A percentile compares a stretch with the other conserved stretches of the same genome.
These are phyloP conservation scores for Nigrograna mackinnonii DNA, from an alignment of 2,329 filamentous ascomycete species.

Conservation along the genomic window DNA sequence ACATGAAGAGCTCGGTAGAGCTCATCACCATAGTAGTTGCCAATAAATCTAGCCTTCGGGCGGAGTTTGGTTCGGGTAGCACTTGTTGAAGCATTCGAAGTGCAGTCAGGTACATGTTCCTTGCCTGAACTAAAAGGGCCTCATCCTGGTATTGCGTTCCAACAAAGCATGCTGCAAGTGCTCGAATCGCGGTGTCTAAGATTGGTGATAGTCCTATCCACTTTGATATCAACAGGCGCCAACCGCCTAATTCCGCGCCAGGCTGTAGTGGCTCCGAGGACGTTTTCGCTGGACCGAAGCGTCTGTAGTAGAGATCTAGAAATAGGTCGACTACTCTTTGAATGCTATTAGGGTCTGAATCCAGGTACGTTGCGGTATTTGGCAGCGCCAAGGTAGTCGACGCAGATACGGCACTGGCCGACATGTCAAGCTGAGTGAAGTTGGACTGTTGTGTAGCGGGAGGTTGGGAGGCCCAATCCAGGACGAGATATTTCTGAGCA, in stretches of 20 bases:
- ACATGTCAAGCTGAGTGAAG: conserved; percentile 2
- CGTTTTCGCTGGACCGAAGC: conserved; percentile 10
- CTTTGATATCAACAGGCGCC: conserved; percentile 15
- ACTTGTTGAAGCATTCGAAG: conserved; percentile 19
- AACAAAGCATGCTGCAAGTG: conserved; percentile 17
- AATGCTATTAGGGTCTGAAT: conserved; percentile 12
- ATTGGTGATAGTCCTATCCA: conserved; percentile 19
- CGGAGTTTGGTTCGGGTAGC: conserved; percentile 11
- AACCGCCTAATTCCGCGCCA: conserved; percentile 18
- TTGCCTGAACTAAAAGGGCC: conserved; percentile 9
- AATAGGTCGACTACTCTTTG: conserved; percentile 15
- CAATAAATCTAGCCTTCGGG: conserved; percentile 13
- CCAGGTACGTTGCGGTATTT: not conserved
- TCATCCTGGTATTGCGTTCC: conserved; percentile 19
- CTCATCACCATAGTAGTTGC: conserved; percentile 23
- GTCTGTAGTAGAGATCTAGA: conserved; percentile 19
- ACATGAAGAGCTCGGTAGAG: conserved; percentile 21
- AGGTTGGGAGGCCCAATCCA: conserved; percentile 20
- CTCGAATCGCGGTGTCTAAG: conserved; percentile 21
- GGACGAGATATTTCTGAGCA: conserved; percentile 22
- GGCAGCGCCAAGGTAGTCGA: conserved; percentile 6
- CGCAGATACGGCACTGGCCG: not conserved
- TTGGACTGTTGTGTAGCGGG: conserved; percentile 4
- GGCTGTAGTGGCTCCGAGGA: conserved; percentile 9
- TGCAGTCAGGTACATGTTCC: conserved; percentile 16